Percentiles rank a stretch among this genome's conserved stretches.
These are phyloP conservation scores for Trichomonas tenax DNA, from an alignment of 208 protist genomes.

Conservation along the genomic window DNA sequence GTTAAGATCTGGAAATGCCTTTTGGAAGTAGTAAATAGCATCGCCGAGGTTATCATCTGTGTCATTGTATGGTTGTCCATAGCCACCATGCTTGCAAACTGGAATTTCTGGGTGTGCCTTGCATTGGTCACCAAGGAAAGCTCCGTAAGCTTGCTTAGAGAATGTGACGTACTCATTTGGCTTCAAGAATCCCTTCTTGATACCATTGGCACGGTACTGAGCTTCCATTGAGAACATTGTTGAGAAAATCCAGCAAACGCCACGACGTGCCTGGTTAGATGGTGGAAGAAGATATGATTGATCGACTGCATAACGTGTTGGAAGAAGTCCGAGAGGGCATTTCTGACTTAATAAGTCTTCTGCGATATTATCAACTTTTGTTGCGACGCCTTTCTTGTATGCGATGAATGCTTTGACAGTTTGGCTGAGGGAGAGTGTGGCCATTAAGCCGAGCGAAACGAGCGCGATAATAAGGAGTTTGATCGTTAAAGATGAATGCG, in stretches of 20 bases:
- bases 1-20: neutral
- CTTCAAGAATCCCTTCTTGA: neutral
- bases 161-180: neutral
- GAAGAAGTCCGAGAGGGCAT: neutral
- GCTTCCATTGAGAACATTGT: neutral
- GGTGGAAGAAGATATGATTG: neutral
- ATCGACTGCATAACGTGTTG: neutral
- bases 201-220: neutral
- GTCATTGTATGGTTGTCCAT: neutral
- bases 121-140: neutral
- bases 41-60: neutral
- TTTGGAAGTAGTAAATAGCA: neutral
- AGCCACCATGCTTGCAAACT: neutral
- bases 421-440: too few relatives aligned
- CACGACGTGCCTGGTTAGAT: neutral
- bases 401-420: too few relatives aligned
- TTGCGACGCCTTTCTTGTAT: too few relatives aligned
- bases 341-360: too few relatives aligned
- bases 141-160: neutral
- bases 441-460: too few relatives aligned
- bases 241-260: neutral
- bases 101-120: neutral
- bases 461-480: too few relatives aligned
- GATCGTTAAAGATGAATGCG: too few relatives aligned
- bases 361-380: too few relatives aligned